These are phyloP conservation scores for Penicillium janthinellum DNA, from an alignment of 2,329 filamentous ascomycete species.

Conservation along the genomic window DNA sequence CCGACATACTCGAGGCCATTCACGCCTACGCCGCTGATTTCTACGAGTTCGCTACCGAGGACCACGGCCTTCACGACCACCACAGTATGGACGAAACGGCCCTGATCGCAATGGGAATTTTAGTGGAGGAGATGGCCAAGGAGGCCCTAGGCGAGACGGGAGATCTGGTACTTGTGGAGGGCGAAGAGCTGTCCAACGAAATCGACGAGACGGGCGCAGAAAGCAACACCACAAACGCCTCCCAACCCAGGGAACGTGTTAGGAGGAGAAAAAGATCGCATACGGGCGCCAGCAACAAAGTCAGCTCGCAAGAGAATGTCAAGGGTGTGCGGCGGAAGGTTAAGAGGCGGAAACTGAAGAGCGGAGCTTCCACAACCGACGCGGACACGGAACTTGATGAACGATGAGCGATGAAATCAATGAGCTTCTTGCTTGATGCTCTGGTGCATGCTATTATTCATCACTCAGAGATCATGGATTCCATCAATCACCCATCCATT, in stretches of 20 bases:
- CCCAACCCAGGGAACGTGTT: neutral
- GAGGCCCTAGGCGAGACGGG: constrained; percentile 59
- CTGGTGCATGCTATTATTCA: neutral
- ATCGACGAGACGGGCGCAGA: neutral
- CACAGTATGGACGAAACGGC: constrained; percentile 64
- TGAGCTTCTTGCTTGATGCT: neutral
- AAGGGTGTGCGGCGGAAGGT: constrained; percentile 23
- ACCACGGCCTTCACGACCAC: constrained; percentile 45
- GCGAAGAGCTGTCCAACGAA: neutral
- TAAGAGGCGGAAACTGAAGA: constrained; percentile 32
- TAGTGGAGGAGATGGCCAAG: constrained; percentile 60
- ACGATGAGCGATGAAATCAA: neutral
- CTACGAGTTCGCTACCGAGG: constrained; percentile 46
- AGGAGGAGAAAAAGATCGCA: constrained; percentile 1
- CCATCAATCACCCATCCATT: neutral
- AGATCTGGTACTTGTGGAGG: constrained; percentile 50
- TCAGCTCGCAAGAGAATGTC: constrained; percentile 2
- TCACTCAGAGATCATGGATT: too few relatives aligned
- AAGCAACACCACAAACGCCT: neutral
- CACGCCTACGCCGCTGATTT: constrained; percentile 61
- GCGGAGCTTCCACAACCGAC: constrained; percentile 24
- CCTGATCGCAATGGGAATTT: constrained; percentile 60
- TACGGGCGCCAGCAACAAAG: constrained; percentile 3
- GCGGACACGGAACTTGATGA: constrained; percentile 27
- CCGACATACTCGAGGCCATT: constrained; percentile 59